Evolutionary conservation across 2,329 filamentous ascomycete genomes (phyloP), one percentile per base, ranked within the genome.

Genomic region (Aspergillus tanneri): DNA sequence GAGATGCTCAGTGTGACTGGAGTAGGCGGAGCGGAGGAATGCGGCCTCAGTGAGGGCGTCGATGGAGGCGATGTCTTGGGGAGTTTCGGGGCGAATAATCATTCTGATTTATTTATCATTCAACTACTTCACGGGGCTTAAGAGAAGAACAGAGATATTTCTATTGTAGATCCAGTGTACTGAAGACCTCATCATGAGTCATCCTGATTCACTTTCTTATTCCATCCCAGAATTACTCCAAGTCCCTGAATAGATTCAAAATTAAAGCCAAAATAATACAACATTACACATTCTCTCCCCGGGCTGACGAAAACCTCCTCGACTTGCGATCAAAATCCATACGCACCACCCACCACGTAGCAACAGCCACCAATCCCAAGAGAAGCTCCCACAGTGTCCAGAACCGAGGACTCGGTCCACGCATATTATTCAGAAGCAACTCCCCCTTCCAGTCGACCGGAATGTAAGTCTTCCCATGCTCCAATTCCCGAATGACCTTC

Each of bases 341-440:
- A n/a, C 41, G 21, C 16, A 24, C 16, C 24, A 52, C 4, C 11
- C 40, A 42, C 45, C 41, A 45, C 11, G 44, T 30, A 30, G 44
- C 18, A 16, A 21, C 21, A 4, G 27, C 41, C 24, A 42, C 28
- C 6, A 32, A 2, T 3, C 49, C 37, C 5, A 52, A 3, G 5
- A 35, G 10, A 28, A 40, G 45, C 3, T 52, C 41, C 18, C 24
- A 11, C 14, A 52, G 10, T 6, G 40, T 12, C 16, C 25, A 21
- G 30, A 41, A 36, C 18, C 49, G 12, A 18, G 49, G 49, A 46
- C 49, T 52, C 24, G 49, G 41, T 2, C 49, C 49, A 2, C 49
- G 49, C 49, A 52, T 52, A 5, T 42, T 48, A 36, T 48, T 52
- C 32, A 52, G n/a, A 6, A 48, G 23, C 3, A 52, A 11, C 28